These are phyloP conservation scores for Castanopsis chinensis DNA, from an alignment of 306 rosid genomes.

Conservation along the genomic window DNA sequence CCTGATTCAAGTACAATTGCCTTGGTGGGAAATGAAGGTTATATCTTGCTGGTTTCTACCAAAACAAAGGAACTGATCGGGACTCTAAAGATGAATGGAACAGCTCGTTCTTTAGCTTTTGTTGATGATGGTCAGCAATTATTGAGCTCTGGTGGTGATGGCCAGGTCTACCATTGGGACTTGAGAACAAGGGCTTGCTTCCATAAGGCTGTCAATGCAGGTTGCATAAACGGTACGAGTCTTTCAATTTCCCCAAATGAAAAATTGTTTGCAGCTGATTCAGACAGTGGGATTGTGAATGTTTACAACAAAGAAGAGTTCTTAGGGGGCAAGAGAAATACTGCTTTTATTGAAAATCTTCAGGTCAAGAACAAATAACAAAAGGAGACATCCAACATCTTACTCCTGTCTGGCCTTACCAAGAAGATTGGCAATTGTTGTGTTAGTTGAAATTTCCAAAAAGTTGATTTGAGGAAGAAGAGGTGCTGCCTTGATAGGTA, in stretches of 20 bases:
- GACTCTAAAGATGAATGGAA: conserved; percentile 91
- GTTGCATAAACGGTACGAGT: conserved; percentile 52
- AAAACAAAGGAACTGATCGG: conserved; percentile 79
- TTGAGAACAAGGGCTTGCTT: conserved; percentile 72
- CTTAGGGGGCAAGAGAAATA: conserved; percentile 35
- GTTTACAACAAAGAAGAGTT: conserved; percentile 47
- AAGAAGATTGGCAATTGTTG: too few relatives aligned
- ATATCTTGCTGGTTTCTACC: too few relatives aligned
- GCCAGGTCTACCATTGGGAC: conserved; percentile 93
- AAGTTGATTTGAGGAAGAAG: too few relatives aligned
- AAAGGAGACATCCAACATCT: too few relatives aligned
- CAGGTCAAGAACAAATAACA: too few relatives aligned
- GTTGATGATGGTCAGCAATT: conserved; percentile 66
- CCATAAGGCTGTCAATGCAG: conserved; percentile 61
- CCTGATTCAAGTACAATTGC: too few relatives aligned
- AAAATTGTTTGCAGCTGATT: conserved; percentile 53
- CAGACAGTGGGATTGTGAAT: conserved; percentile 52
- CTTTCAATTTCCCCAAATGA: conserved; percentile 54
- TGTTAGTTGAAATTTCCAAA: too few relatives aligned
- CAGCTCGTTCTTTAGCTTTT: conserved; percentile 72
- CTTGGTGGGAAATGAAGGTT: too few relatives aligned
- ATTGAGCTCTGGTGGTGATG: conserved; percentile 81
- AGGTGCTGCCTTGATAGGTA: too few relatives aligned
- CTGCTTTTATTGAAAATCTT: too few relatives aligned
- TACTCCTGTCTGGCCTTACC: too few relatives aligned